phyloP scores from a whole-genome alignment of 768 basidiomycete genomes.

The Boletus barrowsii region DNA sequence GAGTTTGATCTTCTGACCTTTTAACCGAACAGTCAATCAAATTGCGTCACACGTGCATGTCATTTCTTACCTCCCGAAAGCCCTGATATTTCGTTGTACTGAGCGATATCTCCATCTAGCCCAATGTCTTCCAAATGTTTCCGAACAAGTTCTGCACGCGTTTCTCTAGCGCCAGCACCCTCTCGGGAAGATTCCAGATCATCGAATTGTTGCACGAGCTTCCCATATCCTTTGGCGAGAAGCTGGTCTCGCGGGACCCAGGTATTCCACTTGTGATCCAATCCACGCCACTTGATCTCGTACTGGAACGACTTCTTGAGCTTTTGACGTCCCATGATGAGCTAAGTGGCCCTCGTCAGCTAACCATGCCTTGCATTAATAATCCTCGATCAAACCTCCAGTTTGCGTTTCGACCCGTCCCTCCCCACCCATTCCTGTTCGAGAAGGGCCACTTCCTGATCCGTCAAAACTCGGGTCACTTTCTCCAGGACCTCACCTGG shows the following conservation, averaged over 20 bases:
- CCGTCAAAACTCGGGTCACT: conserved; percentile 83
- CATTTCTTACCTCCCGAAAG: conserved; percentile 75
- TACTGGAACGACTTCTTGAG: conserved; percentile 95
- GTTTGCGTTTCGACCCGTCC: conserved; percentile 85
- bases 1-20: conserved; percentile 94
- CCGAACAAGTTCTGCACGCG: conserved; percentile 72
- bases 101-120: conserved; percentile 94
- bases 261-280: conserved; percentile 85
- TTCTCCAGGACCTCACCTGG: conserved; percentile 88
- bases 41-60: conserved; percentile 7
- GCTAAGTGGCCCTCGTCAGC: conserved; percentile 37
- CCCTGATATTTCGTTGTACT: conserved; percentile 95
- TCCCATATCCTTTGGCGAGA: conserved; percentile 80
- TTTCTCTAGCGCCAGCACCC: conserved; percentile 90
- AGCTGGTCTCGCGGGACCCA: conserved; percentile 91
- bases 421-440: conserved; percentile 89
- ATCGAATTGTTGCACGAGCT: conserved; percentile 91
- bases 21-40: conserved; percentile 13
- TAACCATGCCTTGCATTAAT: conserved; percentile 6
- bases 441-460: conserved; percentile 74
- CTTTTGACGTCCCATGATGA: conserved; percentile 94
- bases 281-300: conserved; percentile 82
- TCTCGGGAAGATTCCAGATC: conserved; percentile 95
- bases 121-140: conserved; percentile 95
- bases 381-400: conserved; percentile 61